These are phyloP conservation scores for Gentiana dahurica DNA, from an alignment of 257 asterid species.

Conservation along the genomic window DNA sequence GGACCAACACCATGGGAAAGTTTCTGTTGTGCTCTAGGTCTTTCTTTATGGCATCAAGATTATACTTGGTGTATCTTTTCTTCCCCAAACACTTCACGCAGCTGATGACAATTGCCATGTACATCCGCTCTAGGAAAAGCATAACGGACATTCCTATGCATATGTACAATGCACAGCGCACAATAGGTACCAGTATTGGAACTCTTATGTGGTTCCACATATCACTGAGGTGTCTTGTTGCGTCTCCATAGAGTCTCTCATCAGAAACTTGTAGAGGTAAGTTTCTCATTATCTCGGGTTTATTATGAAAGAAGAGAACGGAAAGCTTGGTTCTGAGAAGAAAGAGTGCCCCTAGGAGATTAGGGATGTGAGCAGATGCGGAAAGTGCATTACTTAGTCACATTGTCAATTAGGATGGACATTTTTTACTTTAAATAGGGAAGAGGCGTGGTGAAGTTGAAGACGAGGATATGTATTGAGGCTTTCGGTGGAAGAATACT, in stretches of 20 bases:
- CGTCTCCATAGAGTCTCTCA: slow-evolving; percentile 33
- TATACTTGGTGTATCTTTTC: slow-evolving; percentile 74
- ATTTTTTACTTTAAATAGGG: slow-evolving; percentile 37
- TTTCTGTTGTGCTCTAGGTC: slow-evolving; percentile 46
- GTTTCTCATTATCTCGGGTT: slow-evolving; percentile 42
- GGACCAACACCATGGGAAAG: slow-evolving; percentile 63
- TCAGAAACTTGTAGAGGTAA: slow-evolving; percentile 23
- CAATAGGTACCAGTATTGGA: slow-evolving; percentile 53
- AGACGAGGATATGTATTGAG: slow-evolving; percentile 18
- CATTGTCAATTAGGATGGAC: slow-evolving; percentile 14
- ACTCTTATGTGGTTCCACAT: slow-evolving; percentile 59
- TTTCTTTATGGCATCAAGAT: slow-evolving; percentile 57
- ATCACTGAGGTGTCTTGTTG: slow-evolving; percentile 30
- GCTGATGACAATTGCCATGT: slow-evolving; percentile 73
- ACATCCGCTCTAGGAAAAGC: slow-evolving; percentile 74
- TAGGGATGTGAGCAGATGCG: slow-evolving; percentile 21
- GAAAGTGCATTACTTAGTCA: slow-evolving; percentile 16
- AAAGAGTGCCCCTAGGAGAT: slow-evolving; percentile 18
- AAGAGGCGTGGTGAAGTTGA: slow-evolving; percentile 12
- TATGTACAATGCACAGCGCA: slow-evolving; percentile 40
- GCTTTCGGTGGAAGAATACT: slow-evolving; percentile 31
- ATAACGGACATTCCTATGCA: slow-evolving; percentile 77
- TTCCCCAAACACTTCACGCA: slow-evolving; percentile 50
- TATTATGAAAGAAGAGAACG: slow-evolving; percentile 8
- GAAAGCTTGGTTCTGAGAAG: slow-evolving; percentile 10